Evolutionary conservation across 495 filamentous ascomycete genomes (phyloP).

Genomic region (Penicillium flavigenum): DNA sequence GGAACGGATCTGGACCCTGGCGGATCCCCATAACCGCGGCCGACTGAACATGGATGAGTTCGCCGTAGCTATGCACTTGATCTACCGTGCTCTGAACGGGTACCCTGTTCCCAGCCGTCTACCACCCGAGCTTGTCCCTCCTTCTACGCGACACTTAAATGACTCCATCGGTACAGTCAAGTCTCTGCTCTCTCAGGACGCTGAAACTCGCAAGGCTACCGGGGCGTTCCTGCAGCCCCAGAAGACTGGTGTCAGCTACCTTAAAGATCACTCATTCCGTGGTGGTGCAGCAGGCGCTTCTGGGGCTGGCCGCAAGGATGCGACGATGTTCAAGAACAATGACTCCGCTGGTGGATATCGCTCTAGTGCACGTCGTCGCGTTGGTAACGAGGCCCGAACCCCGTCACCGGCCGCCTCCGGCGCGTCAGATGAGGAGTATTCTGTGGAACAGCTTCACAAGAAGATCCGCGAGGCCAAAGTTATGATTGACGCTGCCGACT

Average conservation of each 20-base stretch:
- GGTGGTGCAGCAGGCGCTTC: slow-evolving; percentile 44
- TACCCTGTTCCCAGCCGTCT: slow-evolving; percentile 91
- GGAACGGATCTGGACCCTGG: slow-evolving; percentile 92
- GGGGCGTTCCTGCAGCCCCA: slow-evolving; percentile 88
- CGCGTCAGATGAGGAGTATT: slow-evolving; percentile 76
- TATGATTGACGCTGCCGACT: slow-evolving; percentile 95
- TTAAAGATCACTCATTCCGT: slow-evolving; percentile 94
- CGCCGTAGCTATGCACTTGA: slow-evolving; percentile 98
- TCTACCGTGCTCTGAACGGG: slow-evolving; percentile 93
- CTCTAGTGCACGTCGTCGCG: slow-evolving; percentile 86
- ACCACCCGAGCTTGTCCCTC: slow-evolving; percentile 91
- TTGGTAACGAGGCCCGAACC: slow-evolving; percentile 70
- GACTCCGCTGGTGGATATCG: slow-evolving; percentile 82
- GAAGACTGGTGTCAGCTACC: slow-evolving; percentile 94
- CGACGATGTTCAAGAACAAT: slow-evolving; percentile 94
- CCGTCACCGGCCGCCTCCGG: slow-evolving; percentile 73
- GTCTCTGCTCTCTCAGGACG: slow-evolving; percentile 86
- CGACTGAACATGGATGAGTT: slow-evolving; percentile 97
- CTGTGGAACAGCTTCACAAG: slow-evolving; percentile 84
- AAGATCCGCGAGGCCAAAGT: slow-evolving; percentile 94
- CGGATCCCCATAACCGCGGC: slow-evolving; percentile 90
- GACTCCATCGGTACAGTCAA: slow-evolving; percentile 92
- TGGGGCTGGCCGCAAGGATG: slow-evolving; percentile 71
- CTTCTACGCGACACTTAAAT: slow-evolving; percentile 90
- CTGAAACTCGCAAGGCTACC: slow-evolving; percentile 76